Evolutionary conservation across 768 basidiomycete species (phyloP).

Genomic region (Trametes elegans): DNA sequence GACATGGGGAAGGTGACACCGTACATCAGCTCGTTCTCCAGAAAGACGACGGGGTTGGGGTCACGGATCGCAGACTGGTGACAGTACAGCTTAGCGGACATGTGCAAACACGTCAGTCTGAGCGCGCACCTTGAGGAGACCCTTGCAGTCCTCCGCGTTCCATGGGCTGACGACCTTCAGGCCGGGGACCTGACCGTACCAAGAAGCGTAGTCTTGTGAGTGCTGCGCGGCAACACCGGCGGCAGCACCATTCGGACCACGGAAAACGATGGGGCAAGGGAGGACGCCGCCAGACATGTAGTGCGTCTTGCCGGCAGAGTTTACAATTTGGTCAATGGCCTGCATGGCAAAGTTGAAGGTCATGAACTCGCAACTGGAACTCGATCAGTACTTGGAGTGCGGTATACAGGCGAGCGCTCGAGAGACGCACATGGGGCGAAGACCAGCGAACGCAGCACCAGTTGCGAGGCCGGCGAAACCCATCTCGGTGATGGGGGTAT

Average conservation of each 20-base stretch:
- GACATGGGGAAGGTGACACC: conserved; percentile 98
- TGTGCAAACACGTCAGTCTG: not conserved
- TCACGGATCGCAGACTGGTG: conserved; percentile 91
- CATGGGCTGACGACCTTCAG: conserved; percentile 98
- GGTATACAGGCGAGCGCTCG: conserved; percentile 24
- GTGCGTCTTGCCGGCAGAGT: conserved; percentile 99
- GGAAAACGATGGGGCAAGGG: conserved; percentile 98
- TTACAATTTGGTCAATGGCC: conserved; percentile 99
- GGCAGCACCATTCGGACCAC: conserved; percentile 98
- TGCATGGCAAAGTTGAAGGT: conserved; percentile 99
- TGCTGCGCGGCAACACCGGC: conserved; percentile 96
- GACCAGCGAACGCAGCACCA: conserved; percentile 91
- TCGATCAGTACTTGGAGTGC: not conserved
- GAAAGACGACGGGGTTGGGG: conserved; percentile 97
- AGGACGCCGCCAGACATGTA: conserved; percentile 99
- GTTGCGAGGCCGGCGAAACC: conserved; percentile 97
- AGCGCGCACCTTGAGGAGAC: conserved; percentile 80
- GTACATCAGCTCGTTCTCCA: conserved; percentile 99
- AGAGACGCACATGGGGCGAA: conserved; percentile 80
- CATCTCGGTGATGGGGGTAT: conserved; percentile 97
- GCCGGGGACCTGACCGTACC: conserved; percentile 92
- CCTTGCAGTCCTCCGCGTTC: conserved; percentile 99
- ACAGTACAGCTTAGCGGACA: not conserved
- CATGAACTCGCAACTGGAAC: conserved; percentile 94
- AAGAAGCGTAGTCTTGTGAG: conserved; percentile 95